Evolutionary conservation across 768 basidiomycete species (phyloP), one percentile per base, ranked within the genome.

Genomic region (Mycena crocata): DNA sequence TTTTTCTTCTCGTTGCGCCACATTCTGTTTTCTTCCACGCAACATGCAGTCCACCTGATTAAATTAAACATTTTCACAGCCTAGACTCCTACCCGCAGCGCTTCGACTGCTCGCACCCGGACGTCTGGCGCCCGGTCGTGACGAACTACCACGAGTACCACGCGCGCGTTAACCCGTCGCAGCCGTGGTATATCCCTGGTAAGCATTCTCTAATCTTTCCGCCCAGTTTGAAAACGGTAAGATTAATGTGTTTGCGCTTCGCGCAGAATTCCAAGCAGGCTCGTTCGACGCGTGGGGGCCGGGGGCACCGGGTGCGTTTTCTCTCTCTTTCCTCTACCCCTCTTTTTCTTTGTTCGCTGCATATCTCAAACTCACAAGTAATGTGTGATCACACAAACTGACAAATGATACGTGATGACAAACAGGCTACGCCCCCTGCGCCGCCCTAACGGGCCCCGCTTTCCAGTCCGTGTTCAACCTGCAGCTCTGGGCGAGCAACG

Each of bases 221-320:
- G n/a, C n/a, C n/a, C n/a, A n/a, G n/a, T n/a, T 49, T 52, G 55
- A 68, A 64, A 26, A 51, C 44, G 17, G n/a, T 2, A 28, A 15
- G 14, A 10, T 30, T 3, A 13, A 26, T 44, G 61, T 69, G 62
- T 72, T 52, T 65, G 49, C n/a, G n/a, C n/a, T n/a, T n/a, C n/a
- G n/a, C n/a, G n/a, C 42, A 79, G 81, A 89, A 78, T 90, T 89
- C 72, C 90, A 92, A 81, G 91, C 87, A 21, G 94, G 94, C 14
- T 84, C 92, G 12, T 94, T 87, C 68, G 93, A 95, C 74, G 89
- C 93, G 5, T 95, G 92, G 92, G 93, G 90, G 13, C 89, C 90
- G 1, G 84, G 81, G 8, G 89, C 90, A n/a, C 90, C 92, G 60
- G 89, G 88, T 87, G 73, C 5, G 65, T 12, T 10, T 23, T n/a